Evolutionary conservation across 768 basidiomycete genomes (phyloP), one percentile per base, ranked within the genome.

Genomic region (Amanita inopinata): DNA sequence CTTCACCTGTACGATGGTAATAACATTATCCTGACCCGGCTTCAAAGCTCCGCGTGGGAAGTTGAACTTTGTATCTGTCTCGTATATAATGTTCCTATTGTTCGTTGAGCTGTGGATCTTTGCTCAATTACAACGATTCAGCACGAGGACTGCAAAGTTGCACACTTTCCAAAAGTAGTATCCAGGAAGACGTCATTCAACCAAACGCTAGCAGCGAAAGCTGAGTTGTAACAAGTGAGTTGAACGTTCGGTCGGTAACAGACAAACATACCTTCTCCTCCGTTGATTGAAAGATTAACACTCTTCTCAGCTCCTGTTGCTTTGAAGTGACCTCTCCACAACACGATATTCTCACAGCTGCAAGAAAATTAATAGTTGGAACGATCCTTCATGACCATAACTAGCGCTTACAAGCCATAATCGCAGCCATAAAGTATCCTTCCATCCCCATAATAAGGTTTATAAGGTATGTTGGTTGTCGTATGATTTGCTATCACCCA

Each of bases 121-220:
- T 1, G 12, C 11, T 12, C 23, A 30, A 28, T 19, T n/a, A 22
- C 19, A 30, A 11, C 6, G 19, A 11, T 10, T 15, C 7, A 5
- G n/a, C 11, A 20, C n/a, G 8, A 11, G 6, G 9, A 14, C 7
- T 20, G 9, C 7, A 30, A 32, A 40, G 12, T 9, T 23, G 61
- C 74, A 46, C 51, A 83, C 82, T 83, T 85, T 62, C 83, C 83
- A 46, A 76, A 83, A 0, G 83, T 77, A 1, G 84, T 85, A 6
- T 66, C 67, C 33, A 90, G 56, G 64, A 88, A 87, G 3, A 71
- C 65, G 47, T 78, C 59, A 49, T 90, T 90, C 22, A 85, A 62
- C 81, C 84, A 89, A 10, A 89, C 77, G 39, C 81, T 84, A 2
- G 84, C 84, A 20, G 87, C 84, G 50, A 90, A 90, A 3, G 80